Percentiles rank a stretch among this genome's conserved stretches.
Evolutionary conservation across 164 flowering plant genomes (phyloP).

Genomic region (Magnolia sinica): DNA sequence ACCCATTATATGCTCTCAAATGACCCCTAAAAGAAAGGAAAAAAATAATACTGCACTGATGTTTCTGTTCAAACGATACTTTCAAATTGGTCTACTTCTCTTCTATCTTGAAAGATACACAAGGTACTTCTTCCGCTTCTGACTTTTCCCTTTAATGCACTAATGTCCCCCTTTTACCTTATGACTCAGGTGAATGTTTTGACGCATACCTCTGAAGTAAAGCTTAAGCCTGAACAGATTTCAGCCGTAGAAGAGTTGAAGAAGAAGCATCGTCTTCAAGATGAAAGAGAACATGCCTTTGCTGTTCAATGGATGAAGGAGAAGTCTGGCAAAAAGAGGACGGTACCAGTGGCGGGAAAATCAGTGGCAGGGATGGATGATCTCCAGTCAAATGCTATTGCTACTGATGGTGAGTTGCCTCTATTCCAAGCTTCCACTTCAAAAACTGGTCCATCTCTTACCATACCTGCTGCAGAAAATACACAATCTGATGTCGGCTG

Average conservation of each 20-base stretch:
- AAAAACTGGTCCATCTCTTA: not conserved
- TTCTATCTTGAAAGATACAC: not conserved
- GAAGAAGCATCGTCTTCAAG: conserved; percentile 35
- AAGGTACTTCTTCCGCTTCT: not conserved
- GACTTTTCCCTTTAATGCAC: not conserved
- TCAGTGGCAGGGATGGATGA: not conserved
- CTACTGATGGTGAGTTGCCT: conserved; percentile 3
- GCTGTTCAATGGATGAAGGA: not conserved
- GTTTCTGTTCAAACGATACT: not conserved
- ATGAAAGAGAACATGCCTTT: conserved; percentile 28
- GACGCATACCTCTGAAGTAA: conserved; percentile 51
- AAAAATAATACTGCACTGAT: not conserved
- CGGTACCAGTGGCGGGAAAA: not conserved
- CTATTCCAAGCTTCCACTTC: not conserved
- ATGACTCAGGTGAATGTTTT: conserved; percentile 55
- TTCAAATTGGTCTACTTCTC: not conserved
- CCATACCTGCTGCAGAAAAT: not conserved
- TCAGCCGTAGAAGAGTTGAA: conserved; percentile 27
- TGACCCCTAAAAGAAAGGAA: not conserved
- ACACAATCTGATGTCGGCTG: not conserved
- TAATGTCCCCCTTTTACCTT: not conserved
- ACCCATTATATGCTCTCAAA: too few species aligned
- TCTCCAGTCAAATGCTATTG: not conserved
- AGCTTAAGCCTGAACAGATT: conserved; percentile 14
- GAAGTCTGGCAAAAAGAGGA: not conserved